Percentiles rank a stretch among this genome's conserved stretches.
Conservation (phyloP, 768 basidiomycete species). For the Mycena polygramma region DNA sequence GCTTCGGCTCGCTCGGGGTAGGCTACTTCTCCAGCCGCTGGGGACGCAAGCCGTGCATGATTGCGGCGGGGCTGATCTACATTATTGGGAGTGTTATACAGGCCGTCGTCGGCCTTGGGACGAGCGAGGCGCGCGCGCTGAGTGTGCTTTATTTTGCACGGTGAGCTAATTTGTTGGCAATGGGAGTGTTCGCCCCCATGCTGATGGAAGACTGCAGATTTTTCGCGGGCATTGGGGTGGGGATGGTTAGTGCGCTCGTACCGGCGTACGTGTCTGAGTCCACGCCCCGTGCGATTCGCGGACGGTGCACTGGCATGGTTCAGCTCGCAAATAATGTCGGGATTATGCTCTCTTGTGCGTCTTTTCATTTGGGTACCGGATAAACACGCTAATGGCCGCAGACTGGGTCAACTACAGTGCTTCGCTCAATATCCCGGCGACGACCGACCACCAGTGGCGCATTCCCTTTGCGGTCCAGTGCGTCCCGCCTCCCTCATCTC, state of each 20-base stretch:
- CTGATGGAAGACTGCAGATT: constrained; percentile 62
- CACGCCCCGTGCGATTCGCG: constrained; percentile 61
- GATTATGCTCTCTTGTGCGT: constrained; percentile 54
- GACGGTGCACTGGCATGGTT: constrained; percentile 62
- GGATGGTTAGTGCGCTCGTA: constrained; percentile 65
- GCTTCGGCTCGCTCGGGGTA: constrained; percentile 61
- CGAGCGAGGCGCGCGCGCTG: constrained; percentile 17
- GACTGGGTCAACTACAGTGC: constrained; percentile 65
- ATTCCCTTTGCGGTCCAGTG: constrained; percentile 65
- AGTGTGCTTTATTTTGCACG: constrained; percentile 29
- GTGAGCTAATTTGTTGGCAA: constrained; percentile 7
- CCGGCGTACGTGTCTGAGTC: constrained; percentile 68
- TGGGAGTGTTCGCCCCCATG: neutral
- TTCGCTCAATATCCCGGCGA: constrained; percentile 50
- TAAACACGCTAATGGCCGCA: constrained; percentile 22
- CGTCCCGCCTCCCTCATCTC: constrained; percentile 6
- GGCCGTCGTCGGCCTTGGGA: constrained; percentile 57
- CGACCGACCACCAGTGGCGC: constrained; percentile 62
- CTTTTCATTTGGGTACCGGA: neutral
- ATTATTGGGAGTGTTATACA: constrained; percentile 64
- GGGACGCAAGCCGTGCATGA: constrained; percentile 62
- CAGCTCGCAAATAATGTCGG: constrained; percentile 55
- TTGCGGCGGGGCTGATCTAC: constrained; percentile 62
- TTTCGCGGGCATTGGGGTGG: constrained; percentile 72
- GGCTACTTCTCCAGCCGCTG: constrained; percentile 56